These are phyloP conservation scores for Albugo laibachii DNA, from an alignment of 352 stramenopile species.

Conservation along the genomic window DNA sequence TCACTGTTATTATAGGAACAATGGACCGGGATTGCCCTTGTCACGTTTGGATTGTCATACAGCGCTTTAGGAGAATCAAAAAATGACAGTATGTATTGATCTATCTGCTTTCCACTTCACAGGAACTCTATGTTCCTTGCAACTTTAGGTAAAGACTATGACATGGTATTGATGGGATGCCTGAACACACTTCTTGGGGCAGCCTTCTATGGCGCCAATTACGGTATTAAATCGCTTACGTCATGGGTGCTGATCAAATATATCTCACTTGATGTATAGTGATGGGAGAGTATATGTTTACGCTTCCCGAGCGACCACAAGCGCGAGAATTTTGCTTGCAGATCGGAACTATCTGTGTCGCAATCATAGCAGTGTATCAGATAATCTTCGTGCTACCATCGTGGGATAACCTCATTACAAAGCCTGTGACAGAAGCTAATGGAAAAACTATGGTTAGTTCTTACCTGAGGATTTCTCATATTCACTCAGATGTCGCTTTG, in stretches of 20 bases:
- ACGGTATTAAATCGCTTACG: slow-evolving; percentile 13
- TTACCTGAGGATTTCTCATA: background rate
- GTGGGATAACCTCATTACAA: slow-evolving; percentile 55
- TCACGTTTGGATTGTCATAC: slow-evolving; percentile 69
- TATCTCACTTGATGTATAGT: slow-evolving; percentile 11
- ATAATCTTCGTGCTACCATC: slow-evolving; percentile 53
- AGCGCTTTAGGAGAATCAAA: slow-evolving; percentile 49
- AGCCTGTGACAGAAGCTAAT: slow-evolving; percentile 53
- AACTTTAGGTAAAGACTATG: slow-evolving; percentile 16
- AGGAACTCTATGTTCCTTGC: slow-evolving; percentile 2
- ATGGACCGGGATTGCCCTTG: slow-evolving; percentile 61
- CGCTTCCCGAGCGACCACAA: slow-evolving; percentile 46
- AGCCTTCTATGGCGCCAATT: slow-evolving; percentile 72
- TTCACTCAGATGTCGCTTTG: background rate
- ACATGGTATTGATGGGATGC: slow-evolving; percentile 67
- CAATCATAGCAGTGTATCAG: slow-evolving; percentile 62
- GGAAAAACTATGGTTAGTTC: slow-evolving; percentile 25
- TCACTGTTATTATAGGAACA: slow-evolving; percentile 17
- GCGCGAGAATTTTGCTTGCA: slow-evolving; percentile 63
- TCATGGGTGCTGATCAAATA: background rate
- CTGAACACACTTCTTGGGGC: slow-evolving; percentile 64
- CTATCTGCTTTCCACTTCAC: too few species aligned
- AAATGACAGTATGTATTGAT: slow-evolving; percentile 22
- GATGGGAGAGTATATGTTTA: slow-evolving; percentile 61
- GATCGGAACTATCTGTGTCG: slow-evolving; percentile 47